Conservation (phyloP, 441 rosid species). For the Populus hybrid region DNA sequence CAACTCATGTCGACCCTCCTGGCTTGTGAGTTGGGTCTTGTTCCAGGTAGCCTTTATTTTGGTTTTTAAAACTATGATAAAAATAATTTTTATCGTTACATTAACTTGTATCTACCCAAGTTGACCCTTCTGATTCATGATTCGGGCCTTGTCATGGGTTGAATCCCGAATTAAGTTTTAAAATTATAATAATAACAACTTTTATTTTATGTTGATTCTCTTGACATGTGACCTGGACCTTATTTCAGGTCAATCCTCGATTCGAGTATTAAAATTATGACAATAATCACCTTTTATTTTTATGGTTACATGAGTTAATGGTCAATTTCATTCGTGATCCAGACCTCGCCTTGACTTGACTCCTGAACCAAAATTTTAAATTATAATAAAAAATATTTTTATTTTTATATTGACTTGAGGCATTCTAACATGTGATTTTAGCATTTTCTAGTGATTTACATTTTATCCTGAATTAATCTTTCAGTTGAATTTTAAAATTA, state of each 20-base stretch:
- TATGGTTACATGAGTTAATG: too few species aligned
- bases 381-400: rapidly evolving
- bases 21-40: too few species aligned
- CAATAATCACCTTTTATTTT: too few species aligned
- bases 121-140: too few species aligned
- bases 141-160: rapidly evolving
- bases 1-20: too few species aligned
- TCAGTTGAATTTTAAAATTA: too few species aligned
- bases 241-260: rapidly evolving
- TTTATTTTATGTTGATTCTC: too few species aligned
- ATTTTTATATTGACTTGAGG: rapidly evolving
- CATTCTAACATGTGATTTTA: rapidly evolving
- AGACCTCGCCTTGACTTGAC: rapidly evolving
- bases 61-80: too few species aligned
- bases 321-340: rapidly evolving
- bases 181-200: too few species aligned
- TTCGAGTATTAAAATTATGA: rapidly evolving
- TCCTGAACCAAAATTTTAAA: rapidly evolving
- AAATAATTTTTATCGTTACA: too few species aligned
- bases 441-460: rapidly evolving
- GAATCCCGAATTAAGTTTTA: too few species aligned
- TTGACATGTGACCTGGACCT: rapidly evolving
- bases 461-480: rapidly evolving
- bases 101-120: too few species aligned
- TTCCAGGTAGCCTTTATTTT: rapidly evolving